phyloP scores from a whole-genome alignment of 1,284 basidiomycete genomes.

The Wolfiporia cocos region DNA sequence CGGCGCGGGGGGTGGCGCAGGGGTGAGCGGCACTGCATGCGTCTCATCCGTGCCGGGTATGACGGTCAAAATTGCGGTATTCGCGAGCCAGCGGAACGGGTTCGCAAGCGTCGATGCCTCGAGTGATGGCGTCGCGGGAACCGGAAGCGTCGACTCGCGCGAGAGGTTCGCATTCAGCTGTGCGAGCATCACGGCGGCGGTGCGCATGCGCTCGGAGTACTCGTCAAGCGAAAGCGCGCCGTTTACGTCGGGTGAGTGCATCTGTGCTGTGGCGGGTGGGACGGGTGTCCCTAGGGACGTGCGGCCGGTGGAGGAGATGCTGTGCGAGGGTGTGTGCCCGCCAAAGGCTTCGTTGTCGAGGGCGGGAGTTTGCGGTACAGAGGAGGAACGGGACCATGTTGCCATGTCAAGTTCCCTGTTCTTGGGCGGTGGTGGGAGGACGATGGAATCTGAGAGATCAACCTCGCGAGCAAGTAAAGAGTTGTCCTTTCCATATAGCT shows the following conservation, averaged over 20 bases:
- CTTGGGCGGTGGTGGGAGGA: constrained; percentile 76
- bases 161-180: constrained; percentile 87
- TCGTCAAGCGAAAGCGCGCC: constrained; percentile 74
- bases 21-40: constrained; percentile 13
- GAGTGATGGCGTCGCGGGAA: constrained; percentile 24
- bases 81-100: constrained; percentile 34
- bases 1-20: constrained; percentile 13
- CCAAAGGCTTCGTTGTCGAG: constrained; percentile 12
- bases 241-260: constrained; percentile 6
- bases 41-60: constrained; percentile 24
- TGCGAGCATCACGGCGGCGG: constrained; percentile 96
- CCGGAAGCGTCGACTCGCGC: constrained; percentile 39
- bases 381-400: constrained; percentile 70
- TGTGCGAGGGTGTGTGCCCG: constrained; percentile 11
- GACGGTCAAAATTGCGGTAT: constrained; percentile 18
- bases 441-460: constrained; percentile 76
- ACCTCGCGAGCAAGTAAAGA: constrained; percentile 64
- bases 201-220: constrained; percentile 97
- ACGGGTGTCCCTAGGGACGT: constrained; percentile 2
- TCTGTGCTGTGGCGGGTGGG: constrained; percentile 2
- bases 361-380: constrained; percentile 42
- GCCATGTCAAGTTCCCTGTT: constrained; percentile 85
- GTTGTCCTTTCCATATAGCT: constrained; percentile 78
- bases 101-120: constrained; percentile 23
- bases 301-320: constrained; percentile 7